Percentiles rank a stretch among this genome's conserved stretches.
Evolutionary conservation across 352 stramenopile genomes (phyloP).

Genomic region (Phytophthora pini): DNA sequence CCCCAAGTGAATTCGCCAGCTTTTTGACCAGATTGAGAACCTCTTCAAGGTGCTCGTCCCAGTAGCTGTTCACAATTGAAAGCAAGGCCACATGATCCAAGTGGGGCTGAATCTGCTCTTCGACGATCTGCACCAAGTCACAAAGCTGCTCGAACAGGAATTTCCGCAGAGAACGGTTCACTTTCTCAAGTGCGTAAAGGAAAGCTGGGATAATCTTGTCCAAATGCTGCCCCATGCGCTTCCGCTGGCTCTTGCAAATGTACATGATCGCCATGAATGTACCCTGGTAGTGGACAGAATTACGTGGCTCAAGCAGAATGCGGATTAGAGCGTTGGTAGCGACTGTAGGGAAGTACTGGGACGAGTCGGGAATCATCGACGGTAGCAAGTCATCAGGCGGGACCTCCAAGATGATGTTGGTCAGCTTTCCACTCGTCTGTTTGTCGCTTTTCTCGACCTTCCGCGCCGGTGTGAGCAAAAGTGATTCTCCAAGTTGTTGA

Average conservation of each 20-base stretch:
- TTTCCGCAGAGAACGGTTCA: slow-evolving; percentile 90
- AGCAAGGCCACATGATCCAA: slow-evolving; percentile 85
- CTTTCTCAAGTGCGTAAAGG: slow-evolving; percentile 92
- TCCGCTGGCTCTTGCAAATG: slow-evolving; percentile 97
- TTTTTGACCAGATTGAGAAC: slow-evolving; percentile 98
- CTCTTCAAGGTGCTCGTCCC: slow-evolving; percentile 94
- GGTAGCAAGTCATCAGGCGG: slow-evolving; percentile 79
- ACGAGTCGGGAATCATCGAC: slow-evolving; percentile 86
- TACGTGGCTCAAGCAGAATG: slow-evolving; percentile 97
- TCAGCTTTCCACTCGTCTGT: slow-evolving; percentile 71
- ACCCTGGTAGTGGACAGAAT: slow-evolving; percentile 97
- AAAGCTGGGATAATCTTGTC: slow-evolving; percentile 98
- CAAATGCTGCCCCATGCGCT: slow-evolving; percentile 95
- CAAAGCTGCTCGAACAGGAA: slow-evolving; percentile 97
- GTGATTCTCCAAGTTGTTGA: slow-evolving; percentile 46
- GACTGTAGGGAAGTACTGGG: slow-evolving; percentile 97
- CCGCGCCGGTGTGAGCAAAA: slow-evolving; percentile 57
- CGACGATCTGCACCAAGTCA: slow-evolving; percentile 96
- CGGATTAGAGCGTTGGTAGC: slow-evolving; percentile 96
- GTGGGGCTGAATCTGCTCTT: slow-evolving; percentile 95
- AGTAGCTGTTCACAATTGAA: slow-evolving; percentile 85
- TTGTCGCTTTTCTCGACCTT: slow-evolving; percentile 78
- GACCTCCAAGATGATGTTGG: slow-evolving; percentile 64
- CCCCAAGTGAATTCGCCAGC: slow-evolving; percentile 81
- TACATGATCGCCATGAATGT: slow-evolving; percentile 99